These are phyloP conservation scores for Daldinia childiae DNA, from an alignment of 495 filamentous ascomycete species.

Conservation along the genomic window DNA sequence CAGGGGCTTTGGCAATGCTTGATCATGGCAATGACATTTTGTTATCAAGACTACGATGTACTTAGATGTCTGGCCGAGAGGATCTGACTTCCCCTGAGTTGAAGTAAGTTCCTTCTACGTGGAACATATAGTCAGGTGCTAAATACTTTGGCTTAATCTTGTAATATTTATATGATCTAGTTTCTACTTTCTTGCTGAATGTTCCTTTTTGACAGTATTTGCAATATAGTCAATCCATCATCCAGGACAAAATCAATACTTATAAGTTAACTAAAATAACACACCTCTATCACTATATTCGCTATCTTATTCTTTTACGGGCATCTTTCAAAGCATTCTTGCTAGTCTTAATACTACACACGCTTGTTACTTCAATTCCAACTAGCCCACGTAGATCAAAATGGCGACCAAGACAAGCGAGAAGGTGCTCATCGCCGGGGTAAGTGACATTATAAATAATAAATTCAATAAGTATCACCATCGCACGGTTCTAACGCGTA, in stretches of 20 bases:
- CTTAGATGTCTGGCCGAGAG: background rate
- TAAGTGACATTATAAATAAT: background rate
- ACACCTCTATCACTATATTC: background rate
- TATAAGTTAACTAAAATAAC: background rate
- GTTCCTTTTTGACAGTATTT: background rate
- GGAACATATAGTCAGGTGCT: background rate
- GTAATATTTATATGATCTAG: background rate
- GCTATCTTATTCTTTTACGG: background rate
- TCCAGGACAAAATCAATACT: background rate
- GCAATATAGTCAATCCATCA: background rate
- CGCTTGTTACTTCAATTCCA: background rate
- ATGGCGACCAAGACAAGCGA: background rate
- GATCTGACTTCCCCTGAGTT: background rate
- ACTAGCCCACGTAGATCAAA: background rate
- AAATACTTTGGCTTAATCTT: background rate
- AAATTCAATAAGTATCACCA: background rate
- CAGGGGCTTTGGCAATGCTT: background rate
- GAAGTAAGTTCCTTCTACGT: background rate
- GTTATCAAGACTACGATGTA: background rate
- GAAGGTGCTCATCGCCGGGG: background rate
- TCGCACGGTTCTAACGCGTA: background rate
- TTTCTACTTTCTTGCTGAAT: background rate
- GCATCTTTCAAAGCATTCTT: background rate
- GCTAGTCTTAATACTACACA: background rate
- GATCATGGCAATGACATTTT: background rate